Evolutionary conservation across 1,284 basidiomycete genomes (phyloP), one percentile per base, ranked within the genome.

Genomic region (Rhodotorula mucilaginosa): DNA sequence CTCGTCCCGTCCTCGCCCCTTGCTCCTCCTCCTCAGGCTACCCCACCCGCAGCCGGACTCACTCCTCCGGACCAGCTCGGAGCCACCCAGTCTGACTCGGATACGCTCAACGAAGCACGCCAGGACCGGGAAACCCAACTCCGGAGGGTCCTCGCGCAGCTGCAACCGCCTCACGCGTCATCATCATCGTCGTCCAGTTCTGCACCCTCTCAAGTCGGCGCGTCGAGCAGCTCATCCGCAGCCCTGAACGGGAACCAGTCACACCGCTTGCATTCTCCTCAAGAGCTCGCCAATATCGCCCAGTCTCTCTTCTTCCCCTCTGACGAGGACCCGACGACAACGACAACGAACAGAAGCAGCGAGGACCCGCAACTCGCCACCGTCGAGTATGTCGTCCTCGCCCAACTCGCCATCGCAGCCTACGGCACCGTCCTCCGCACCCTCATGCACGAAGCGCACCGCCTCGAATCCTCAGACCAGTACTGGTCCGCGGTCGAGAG

Each of bases 401-500:
- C 74, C 1, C 72, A 77, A n/a, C 61, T 77, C 31, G 59, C 74
- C n/a, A 65, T 74, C 52, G 51, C 69, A 5, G 62, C 69, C 8
- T 73, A 61, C 19, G 74, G 73, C 10, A 31, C 67, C 13, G 69
- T 76, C 29, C 63, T 78, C 49, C 49, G 66, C 34, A 63, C 62
- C 48, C 61, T 78, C 16, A 72, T 78, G 66, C 66, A 72, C 31
- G 67, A 76, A 47, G 77, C 77, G 8, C 64, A 66, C 3, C 29
- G 64, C 26, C 73, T 78, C 23, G 75, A 69, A 10, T 18, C 61
- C 19, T 69, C 74, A 60, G 77, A 78, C 63, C 69, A 72, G 18
- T 78, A 69, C 52, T 78, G 77, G 77, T 65, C 61, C 44, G 16
- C 34, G 1, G 52, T 73, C 5, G 76, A 78, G 65, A 69, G 69